These are phyloP conservation scores for Discostella stelligeroides DNA, from an alignment of 108 stramenopile genomes.

Conservation along the genomic window DNA sequence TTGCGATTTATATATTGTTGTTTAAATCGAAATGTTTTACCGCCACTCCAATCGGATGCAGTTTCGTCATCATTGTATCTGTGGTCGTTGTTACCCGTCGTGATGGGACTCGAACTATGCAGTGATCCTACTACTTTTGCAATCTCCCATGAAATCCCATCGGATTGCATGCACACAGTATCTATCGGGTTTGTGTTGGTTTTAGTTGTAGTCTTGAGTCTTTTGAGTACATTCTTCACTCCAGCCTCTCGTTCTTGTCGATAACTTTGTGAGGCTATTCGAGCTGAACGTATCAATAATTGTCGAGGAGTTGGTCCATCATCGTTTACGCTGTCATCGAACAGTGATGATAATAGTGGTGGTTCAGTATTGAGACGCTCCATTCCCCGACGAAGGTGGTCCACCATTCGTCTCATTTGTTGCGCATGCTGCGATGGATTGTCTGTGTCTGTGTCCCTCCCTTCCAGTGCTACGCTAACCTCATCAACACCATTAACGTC, in stretches of 20 bases:
- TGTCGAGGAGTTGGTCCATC: not conserved
- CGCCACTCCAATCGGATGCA: not conserved
- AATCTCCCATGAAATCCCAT: slow-evolving; percentile 8
- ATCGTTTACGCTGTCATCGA: not conserved
- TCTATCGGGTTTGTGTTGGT: slow-evolving; percentile 19
- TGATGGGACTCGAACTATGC: not conserved
- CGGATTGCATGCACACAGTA: slow-evolving; percentile 2
- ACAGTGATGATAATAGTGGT: not conserved
- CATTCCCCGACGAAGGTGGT: slow-evolving; percentile 13
- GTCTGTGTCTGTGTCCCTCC: no score
- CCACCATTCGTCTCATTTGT: slow-evolving; percentile 15
- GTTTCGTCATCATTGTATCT: not conserved
- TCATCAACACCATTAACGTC: no score
- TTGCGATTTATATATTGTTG: slow-evolving; percentile 44
- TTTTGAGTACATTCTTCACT: not conserved
- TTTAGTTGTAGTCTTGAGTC: not conserved
- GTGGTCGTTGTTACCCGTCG: no score
- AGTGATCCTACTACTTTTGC: no score
- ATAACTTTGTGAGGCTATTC: not conserved
- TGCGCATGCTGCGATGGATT: slow-evolving; percentile 12
- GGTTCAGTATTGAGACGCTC: slow-evolving; percentile 23
- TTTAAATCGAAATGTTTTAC: slow-evolving; percentile 37
- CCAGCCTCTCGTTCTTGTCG: slow-evolving; percentile 9
- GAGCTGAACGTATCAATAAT: not conserved
- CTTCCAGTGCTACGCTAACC: no score